Conservation (phyloP, 2,329 filamentous ascomycete species). For the Dothideomycetes sp. region DNA sequence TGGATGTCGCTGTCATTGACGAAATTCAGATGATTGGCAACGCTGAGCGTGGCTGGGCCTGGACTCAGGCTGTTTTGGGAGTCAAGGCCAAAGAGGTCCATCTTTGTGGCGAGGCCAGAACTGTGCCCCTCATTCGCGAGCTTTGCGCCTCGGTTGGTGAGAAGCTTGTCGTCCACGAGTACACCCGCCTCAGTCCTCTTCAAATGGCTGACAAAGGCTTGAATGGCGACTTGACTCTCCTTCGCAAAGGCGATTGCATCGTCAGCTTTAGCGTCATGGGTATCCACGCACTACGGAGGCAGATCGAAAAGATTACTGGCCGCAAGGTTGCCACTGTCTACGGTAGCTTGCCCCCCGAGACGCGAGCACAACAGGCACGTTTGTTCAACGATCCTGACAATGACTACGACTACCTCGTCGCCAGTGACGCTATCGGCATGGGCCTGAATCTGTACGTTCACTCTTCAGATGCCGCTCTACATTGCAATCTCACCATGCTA, state of each 20-base stretch:
- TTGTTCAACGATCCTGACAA: constrained; percentile 94
- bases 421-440: constrained; percentile 96
- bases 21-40: constrained; percentile 97
- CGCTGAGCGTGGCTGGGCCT: constrained; percentile 73
- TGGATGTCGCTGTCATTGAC: constrained; percentile 91
- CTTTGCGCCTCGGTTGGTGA: constrained; percentile 74
- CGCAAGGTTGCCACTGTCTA: constrained; percentile 86
- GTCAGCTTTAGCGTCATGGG: constrained; percentile 75
- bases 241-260: constrained; percentile 83
- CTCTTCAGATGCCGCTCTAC: neutral
- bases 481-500: constrained; percentile 12
- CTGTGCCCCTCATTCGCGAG: constrained; percentile 65
- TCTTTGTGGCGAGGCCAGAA: constrained; percentile 80
- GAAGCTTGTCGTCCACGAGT: constrained; percentile 67
- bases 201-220: constrained; percentile 55
- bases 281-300: constrained; percentile 68
- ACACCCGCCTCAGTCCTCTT: constrained; percentile 73
- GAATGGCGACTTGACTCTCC: constrained; percentile 48
- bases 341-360: constrained; percentile 82
- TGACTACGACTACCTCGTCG: constrained; percentile 88
- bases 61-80: constrained; percentile 84
- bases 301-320: constrained; percentile 66
- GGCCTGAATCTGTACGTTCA: constrained; percentile 69
- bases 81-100: constrained; percentile 82
- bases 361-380: constrained; percentile 77